Base-by-base conservation (phyloP, 1,139 yeast species). In the Kurtzmaniella quercitrusa region DNA sequence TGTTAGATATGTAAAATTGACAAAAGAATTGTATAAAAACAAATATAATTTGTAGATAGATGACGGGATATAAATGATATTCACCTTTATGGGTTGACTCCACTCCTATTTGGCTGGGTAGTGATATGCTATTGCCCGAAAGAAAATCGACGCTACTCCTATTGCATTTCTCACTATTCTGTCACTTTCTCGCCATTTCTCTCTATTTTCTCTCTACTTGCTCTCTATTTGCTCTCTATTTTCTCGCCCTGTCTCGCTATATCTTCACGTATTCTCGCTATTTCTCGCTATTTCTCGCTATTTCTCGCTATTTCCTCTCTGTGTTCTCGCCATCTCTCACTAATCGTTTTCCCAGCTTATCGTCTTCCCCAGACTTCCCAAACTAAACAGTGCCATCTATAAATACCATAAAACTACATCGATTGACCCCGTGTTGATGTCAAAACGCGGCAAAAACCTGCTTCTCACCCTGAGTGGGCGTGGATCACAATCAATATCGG, bases 1-100 rank as follows among this genome's bases (percentile, higher is more conserved):
- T 11, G 31, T 11, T 27, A n/a, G 67, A 63, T 43, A 62, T 65
- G 68, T 34, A 36, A 21, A 18, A 14, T 36, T 27, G 12, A 4
- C 31, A 19, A 36, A 18, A 19, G 39, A 36, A 36, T 18, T 19
- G 15, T 12, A 36, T 19, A 36, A 11, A 21, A 33, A 33, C 15
- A 10, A 33, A 14, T 33, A 18, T 33, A 33, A 23, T 23, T 23
- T n/a, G 23, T 21, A 21, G 23, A 8, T 21, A 8, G 8, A 8
- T 21, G 23, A 5, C 7, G 8, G 23, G 23, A 8, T 21, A 21
- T 21, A 21, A 21, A 21, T n/a, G n/a, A n/a, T n/a, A n/a, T n/a
- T n/a, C n/a, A n/a, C n/a, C n/a, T n/a, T n/a, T n/a, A n/a, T n/a
- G n/a, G n/a, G n/a, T n/a, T n/a, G n/a, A n/a, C n/a, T n/a, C n/a